Conservation (phyloP, 75 land plant species). For the Azolla pinnata region DNA sequence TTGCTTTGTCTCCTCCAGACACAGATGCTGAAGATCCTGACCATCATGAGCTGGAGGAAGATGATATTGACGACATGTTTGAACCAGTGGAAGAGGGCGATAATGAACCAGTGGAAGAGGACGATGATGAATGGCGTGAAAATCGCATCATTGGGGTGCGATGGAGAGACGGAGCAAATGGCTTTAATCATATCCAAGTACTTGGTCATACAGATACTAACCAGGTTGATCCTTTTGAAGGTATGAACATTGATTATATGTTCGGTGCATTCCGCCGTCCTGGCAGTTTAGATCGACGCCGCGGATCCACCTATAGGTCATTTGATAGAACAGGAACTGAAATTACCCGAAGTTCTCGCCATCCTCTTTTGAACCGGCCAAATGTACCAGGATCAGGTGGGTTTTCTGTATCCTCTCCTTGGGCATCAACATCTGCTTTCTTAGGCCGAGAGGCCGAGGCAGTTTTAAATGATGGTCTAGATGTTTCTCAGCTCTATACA, state of each 20-base stretch:
- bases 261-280: constrained; percentile 65
- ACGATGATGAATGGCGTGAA: constrained; percentile 77
- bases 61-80: constrained; percentile 70
- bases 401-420: constrained; percentile 35
- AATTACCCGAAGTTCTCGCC: constrained; percentile 53
- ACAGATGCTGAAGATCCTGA: constrained; percentile 95
- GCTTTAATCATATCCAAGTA: constrained; percentile 80
- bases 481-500: constrained; percentile 69
- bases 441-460: constrained; percentile 47
- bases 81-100: constrained; percentile 70
- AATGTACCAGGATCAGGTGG: constrained; percentile 24
- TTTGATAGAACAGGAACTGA: constrained; percentile 53
- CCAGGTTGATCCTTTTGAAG: constrained; percentile 72
- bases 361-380: constrained; percentile 72
- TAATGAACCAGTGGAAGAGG: constrained; percentile 58
- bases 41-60: constrained; percentile 74
- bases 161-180: constrained; percentile 86
- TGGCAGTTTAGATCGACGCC: constrained; percentile 56
- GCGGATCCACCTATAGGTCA: constrained; percentile 43
- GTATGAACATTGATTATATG: constrained; percentile 78
- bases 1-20: constrained; percentile 72
- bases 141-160: constrained; percentile 87
- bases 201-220: constrained; percentile 58
- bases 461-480: constrained; percentile 44
- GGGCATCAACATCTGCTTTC: constrained; percentile 44